Base-by-base conservation (phyloP, 371 early-diverging fungal genomes). In the Homolaphlyctis polyrhiza region DNA sequence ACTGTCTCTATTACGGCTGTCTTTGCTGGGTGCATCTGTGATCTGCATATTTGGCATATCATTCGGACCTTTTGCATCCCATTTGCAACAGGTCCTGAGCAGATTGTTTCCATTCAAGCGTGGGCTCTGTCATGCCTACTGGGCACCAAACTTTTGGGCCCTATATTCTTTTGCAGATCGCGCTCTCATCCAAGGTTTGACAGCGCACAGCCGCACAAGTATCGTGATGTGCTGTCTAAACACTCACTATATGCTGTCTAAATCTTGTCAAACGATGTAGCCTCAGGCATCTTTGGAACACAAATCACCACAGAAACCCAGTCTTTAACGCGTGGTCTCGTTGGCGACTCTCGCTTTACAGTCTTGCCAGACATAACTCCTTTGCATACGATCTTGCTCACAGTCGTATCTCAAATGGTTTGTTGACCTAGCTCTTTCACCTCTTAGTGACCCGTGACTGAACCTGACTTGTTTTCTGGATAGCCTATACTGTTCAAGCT, bases 71-170 rank as follows among this genome's bases (percentile, higher is more conserved):
- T 95, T 96, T 65, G 27, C 25, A n/a, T 35, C 51, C 1, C 73
- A 80, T 43, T 27, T 79, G 16, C 87, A 86, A 14, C 91, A 92
- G 65, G 71, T 97, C n/a, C 62, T 87, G 2, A 70, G 84, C n/a
- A 87, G 98, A 1, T 82, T 97, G 35, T 97, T 97, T 69, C 96
- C 96, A 11, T 97, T 97, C 78, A 93, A 91, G 71, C 88, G 98
- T 18, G 98, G 98, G 18, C 82, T 97, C 25, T 88, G 88, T 68
- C 97, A 96, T 72, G 95, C 96, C 4, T 95, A 90, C 71, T 96
- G 98, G 98, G 98, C 98, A 0, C 95, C 97, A 23, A 97, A 97
- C 71, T 86, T 93, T 71, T 97, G 97, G 97, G 95, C 97, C 0
- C 75, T 97, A 51, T 97, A 96, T 72, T 86, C 91, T 3, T 84